phyloP scores from a whole-genome alignment of 345 rosid species.

The Rhodamnia rubescens region DNA sequence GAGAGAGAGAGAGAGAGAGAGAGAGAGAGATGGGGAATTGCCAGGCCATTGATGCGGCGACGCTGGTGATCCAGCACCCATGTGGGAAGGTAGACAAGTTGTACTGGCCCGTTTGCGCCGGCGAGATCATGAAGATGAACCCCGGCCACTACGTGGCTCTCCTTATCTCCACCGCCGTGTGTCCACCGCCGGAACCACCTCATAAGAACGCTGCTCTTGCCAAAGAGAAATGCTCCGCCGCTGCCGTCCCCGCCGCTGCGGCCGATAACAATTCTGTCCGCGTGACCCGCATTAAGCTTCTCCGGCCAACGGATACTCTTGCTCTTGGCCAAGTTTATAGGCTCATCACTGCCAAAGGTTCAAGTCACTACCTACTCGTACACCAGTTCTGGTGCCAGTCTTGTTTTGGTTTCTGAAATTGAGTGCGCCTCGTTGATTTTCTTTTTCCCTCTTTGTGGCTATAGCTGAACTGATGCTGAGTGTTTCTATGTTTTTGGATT shows the following conservation, averaged over 20 bases:
- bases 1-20: not conserved
- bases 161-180: constrained; percentile 63
- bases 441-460: not conserved
- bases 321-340: constrained; percentile 74
- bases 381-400: not conserved
- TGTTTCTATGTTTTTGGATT: not conserved
- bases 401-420: not conserved
- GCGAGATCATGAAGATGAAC: constrained; percentile 66
- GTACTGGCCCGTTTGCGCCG: constrained; percentile 50
- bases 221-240: not conserved
- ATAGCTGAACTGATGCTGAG: not conserved
- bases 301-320: constrained; percentile 72
- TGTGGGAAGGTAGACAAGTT: constrained; percentile 60
- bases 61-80: constrained; percentile 68
- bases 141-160: constrained; percentile 94
- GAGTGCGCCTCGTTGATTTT: not conserved
- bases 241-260: not conserved
- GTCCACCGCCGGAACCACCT: constrained; percentile 7
- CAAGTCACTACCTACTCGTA: not conserved
- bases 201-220: not conserved
- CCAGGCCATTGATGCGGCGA: constrained; percentile 78
- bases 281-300: constrained; percentile 84
- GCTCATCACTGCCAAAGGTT: constrained; percentile 75
- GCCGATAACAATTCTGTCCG: constrained; percentile 30
- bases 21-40: constrained; percentile 66